These are phyloP conservation scores for Phytophthora nicotianae DNA, from an alignment of 352 stramenopile species.

Conservation along the genomic window DNA sequence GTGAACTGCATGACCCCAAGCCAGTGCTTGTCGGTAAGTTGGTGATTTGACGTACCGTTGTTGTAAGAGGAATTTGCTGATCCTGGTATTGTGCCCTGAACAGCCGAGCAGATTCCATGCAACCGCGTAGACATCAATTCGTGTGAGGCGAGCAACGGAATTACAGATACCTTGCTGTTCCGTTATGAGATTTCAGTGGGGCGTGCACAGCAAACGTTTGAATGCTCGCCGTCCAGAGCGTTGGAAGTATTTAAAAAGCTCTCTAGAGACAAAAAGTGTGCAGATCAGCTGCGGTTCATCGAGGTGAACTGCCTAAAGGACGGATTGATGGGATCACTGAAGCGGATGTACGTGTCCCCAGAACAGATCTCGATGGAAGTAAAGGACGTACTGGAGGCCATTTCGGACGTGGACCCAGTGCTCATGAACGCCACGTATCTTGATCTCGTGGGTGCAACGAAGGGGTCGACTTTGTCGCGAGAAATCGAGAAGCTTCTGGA, in stretches of 20 bases:
- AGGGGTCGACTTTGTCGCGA: slow-evolving; percentile 52
- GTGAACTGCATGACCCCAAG: slow-evolving; percentile 78
- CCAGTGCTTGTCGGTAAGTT: slow-evolving; percentile 64
- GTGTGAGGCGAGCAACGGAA: slow-evolving; percentile 33
- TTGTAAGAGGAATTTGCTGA: slow-evolving; percentile 10
- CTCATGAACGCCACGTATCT: slow-evolving; percentile 65
- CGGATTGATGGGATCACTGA: slow-evolving; percentile 62
- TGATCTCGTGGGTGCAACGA: slow-evolving; percentile 58
- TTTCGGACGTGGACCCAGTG: slow-evolving; percentile 75
- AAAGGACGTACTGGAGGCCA: slow-evolving; percentile 68
- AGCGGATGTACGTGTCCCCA: slow-evolving; percentile 64
- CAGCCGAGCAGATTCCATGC: slow-evolving; percentile 69
- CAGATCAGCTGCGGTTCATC: slow-evolving; percentile 63
- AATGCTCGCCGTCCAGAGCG: slow-evolving; percentile 64
- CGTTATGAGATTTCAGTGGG: slow-evolving; percentile 76
- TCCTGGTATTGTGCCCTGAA: slow-evolving; percentile 15
- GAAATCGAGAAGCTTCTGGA: slow-evolving; percentile 66
- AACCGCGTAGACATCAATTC: slow-evolving; percentile 62
- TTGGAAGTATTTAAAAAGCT: slow-evolving; percentile 67
- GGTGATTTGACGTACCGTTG: background rate
- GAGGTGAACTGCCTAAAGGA: slow-evolving; percentile 74
- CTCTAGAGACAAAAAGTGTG: slow-evolving; percentile 49
- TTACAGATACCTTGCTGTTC: slow-evolving; percentile 35
- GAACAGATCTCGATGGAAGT: slow-evolving; percentile 72
- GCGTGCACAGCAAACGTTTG: slow-evolving; percentile 56